Evolutionary conservation across 1,284 basidiomycete genomes (phyloP).

Genomic region (Sanghuangporus weigelae): DNA sequence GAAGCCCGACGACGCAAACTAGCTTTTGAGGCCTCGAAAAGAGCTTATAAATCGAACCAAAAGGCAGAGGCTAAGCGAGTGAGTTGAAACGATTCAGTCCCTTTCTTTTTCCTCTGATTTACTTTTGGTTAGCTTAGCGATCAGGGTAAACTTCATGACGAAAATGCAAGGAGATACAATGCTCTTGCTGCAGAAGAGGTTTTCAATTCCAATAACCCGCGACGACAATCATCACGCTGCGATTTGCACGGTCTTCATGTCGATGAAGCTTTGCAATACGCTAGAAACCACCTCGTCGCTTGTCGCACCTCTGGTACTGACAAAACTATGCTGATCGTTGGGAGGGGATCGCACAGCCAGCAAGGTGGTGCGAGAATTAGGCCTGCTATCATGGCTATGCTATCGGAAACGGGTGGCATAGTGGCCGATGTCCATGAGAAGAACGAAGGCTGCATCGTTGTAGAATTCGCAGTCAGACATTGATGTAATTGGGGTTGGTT

Average conservation of each 20-base stretch:
- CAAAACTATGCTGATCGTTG: constrained; percentile 18
- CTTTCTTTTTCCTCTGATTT: too few species aligned
- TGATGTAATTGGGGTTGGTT: background rate
- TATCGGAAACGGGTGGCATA: constrained; percentile 1
- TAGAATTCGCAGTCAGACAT: constrained; percentile 7
- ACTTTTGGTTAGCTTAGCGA: constrained; percentile 8
- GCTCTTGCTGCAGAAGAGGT: constrained; percentile 12
- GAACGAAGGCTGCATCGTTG: constrained; percentile 14
- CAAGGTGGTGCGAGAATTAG: constrained; percentile 14
- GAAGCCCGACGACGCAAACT: background rate
- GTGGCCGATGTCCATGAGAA: constrained; percentile 13
- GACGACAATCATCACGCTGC: constrained; percentile 2
- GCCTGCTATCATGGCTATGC: constrained; percentile 15
- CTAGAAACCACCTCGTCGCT: constrained; percentile 1
- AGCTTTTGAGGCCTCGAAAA: constrained; percentile 8
- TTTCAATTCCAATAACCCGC: constrained; percentile 10
- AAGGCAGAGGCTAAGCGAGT: constrained; percentile 9
- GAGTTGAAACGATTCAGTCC: background rate
- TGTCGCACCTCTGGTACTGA: constrained; percentile 10
- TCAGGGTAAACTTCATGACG: constrained; percentile 11
- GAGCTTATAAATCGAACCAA: background rate
- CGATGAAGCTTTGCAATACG: constrained; percentile 14
- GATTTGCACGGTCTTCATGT: constrained; percentile 18
- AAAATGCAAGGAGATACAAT: constrained; percentile 11
- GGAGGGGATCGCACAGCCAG: constrained; percentile 15